These are phyloP conservation scores for Fusarium buxicola DNA, from an alignment of 2,329 filamentous ascomycete genomes.

Conservation along the genomic window DNA sequence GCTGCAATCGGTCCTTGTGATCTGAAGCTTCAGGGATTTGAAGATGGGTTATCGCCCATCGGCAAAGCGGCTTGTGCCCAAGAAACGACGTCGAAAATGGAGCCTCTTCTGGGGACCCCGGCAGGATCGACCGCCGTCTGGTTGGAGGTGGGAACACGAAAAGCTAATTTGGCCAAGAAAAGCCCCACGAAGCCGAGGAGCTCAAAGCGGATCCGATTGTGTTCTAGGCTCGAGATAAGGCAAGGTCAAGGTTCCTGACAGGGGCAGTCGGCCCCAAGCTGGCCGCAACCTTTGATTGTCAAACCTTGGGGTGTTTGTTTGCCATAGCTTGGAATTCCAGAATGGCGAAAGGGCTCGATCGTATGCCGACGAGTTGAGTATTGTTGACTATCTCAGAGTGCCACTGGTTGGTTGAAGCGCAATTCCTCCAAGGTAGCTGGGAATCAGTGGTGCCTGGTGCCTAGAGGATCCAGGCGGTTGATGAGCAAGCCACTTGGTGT, in stretches of 20 bases:
- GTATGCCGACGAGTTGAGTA: neutral
- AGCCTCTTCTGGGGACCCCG: slow-evolving; percentile 23
- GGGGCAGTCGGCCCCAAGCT: neutral
- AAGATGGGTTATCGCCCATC: neutral
- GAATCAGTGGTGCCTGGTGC: slow-evolving; percentile 2
- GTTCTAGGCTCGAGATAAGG: neutral
- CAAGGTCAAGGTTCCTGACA: neutral
- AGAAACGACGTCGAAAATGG: slow-evolving; percentile 33
- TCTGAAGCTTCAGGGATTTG: neutral
- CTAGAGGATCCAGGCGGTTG: neutral
- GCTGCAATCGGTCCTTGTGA: neutral
- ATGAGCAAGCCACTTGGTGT: neutral
- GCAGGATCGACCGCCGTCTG: slow-evolving; percentile 10
- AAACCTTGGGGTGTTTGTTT: neutral
- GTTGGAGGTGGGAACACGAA: neutral
- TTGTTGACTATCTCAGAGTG: neutral
- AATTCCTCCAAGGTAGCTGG: neutral
- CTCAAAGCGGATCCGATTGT: slow-evolving; percentile 7
- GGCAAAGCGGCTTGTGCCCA: slow-evolving; percentile 9
- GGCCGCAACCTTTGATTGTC: slow-evolving; percentile 1
- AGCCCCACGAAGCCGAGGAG: neutral
- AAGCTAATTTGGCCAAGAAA: slow-evolving; percentile 8
- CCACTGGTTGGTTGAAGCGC: neutral
- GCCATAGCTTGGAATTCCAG: neutral
- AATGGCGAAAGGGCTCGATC: neutral